Percentiles rank a stretch among this genome's conserved stretches.
phyloP scores from a whole-genome alignment of 306 rosid genomes.

The Styphnolobium japonicum region DNA sequence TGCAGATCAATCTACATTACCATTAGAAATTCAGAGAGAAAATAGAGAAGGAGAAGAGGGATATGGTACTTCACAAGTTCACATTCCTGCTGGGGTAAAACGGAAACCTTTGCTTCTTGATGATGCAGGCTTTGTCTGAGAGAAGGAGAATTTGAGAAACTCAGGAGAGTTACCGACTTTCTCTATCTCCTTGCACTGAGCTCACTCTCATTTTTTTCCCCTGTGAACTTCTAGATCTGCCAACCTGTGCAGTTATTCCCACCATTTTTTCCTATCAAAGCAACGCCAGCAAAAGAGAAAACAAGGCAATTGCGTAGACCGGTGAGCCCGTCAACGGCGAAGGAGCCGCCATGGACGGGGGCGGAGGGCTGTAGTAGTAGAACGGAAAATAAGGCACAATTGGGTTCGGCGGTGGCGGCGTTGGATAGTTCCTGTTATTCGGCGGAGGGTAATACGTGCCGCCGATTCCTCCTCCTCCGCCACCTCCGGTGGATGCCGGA shows the following conservation, averaged over 20 bases:
- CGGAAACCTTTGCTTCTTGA: not conserved
- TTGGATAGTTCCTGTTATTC: constrained; percentile 35
- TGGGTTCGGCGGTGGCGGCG: constrained; percentile 95
- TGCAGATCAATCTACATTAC: constrained; percentile 22
- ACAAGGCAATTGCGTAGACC: not conserved
- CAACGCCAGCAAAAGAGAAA: constrained; percentile 28
- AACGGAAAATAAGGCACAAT: constrained; percentile 91
- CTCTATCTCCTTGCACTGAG: not conserved
- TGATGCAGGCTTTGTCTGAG: not conserved
- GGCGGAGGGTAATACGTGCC: constrained; percentile 62
- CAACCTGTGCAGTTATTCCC: constrained; percentile 44
- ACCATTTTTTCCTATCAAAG: constrained; percentile 35
- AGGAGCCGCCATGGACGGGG: constrained; percentile 44
- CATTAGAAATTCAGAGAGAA: not conserved
- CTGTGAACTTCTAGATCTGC: constrained; percentile 49
- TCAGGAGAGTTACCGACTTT: no score
- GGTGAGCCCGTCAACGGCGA: not conserved
- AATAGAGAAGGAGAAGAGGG: not conserved
- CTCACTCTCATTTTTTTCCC: constrained; percentile 18
- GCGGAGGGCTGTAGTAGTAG: constrained; percentile 74
- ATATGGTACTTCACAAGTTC: not conserved
- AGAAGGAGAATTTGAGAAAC: not conserved
- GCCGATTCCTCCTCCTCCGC: constrained; percentile 32
- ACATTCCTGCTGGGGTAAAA: not conserved
- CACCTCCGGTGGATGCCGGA: constrained; percentile 26